These are phyloP conservation scores for Nakaseomyces delphensis DNA, from an alignment of 1,139 yeast genomes.

Conservation along the genomic window DNA sequence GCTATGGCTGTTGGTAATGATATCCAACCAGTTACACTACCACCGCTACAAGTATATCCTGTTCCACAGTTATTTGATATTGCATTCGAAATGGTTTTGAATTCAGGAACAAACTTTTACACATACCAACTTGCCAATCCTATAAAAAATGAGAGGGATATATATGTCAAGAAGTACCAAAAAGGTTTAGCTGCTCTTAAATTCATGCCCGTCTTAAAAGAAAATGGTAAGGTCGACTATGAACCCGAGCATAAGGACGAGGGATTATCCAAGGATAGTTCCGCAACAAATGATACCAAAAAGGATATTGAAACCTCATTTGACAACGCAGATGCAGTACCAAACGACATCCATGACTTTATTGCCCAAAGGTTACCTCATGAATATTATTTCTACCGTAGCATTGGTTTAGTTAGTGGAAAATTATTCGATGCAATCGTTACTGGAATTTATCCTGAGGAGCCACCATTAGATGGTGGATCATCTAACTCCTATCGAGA, in stretches of 20 bases:
- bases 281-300: background rate
- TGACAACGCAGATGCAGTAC: conserved; percentile 31
- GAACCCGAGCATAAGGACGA: conserved; percentile 17
- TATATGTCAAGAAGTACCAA: conserved; percentile 36
- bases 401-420: conserved; percentile 65
- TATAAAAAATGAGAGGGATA: conserved; percentile 16
- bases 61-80: conserved; percentile 32
- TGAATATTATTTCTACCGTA: conserved; percentile 73
- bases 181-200: conserved; percentile 46
- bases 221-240: conserved; percentile 57
- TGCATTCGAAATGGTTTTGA: conserved; percentile 38
- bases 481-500: conserved; percentile 48
- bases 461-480: conserved; percentile 66
- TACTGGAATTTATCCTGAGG: conserved; percentile 53
- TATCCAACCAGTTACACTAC: conserved; percentile 59
- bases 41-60: conserved; percentile 39
- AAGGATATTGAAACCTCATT: conserved; percentile 4
- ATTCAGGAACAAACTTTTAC: conserved; percentile 40
- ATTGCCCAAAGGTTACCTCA: conserved; percentile 83
- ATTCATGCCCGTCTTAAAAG: conserved; percentile 62
- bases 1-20: conserved; percentile 69
- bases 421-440: conserved; percentile 61
- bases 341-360: conserved; percentile 74
- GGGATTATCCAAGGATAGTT: conserved; percentile 4
- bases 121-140: conserved; percentile 29